Conservation (phyloP, 768 basidiomycete species). For the Kwoniella dendrophila region DNA sequence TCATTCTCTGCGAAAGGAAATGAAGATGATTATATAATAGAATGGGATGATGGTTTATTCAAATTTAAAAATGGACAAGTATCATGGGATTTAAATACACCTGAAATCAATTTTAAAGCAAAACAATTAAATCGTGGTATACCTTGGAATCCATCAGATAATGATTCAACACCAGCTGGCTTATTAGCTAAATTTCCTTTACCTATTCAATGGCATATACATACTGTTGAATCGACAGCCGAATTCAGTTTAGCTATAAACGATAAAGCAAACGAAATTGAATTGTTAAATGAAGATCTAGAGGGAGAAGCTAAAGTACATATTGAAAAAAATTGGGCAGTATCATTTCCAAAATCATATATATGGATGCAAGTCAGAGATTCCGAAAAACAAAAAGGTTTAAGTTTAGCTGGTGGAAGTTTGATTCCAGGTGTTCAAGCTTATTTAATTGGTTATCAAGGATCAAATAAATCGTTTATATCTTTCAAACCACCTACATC, state of each 20-base stretch:
- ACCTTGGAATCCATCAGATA: constrained; percentile 31
- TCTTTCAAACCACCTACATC: constrained; percentile 34
- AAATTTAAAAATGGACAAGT: constrained; percentile 20
- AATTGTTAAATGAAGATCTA: constrained; percentile 1
- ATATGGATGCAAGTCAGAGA: constrained; percentile 42
- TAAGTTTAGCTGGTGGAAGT: constrained; percentile 35
- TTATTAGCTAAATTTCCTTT: constrained; percentile 30
- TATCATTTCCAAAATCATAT: constrained; percentile 36
- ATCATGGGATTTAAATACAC: constrained; percentile 18
- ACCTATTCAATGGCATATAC: constrained; percentile 48
- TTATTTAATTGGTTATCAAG: constrained; percentile 40
- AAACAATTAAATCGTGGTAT: constrained; percentile 7
- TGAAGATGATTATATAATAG: constrained; percentile 19
- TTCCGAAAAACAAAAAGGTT: constrained; percentile 12
- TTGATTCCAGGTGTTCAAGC: constrained; percentile 36
- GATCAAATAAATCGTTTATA: background rate
- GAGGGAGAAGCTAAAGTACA: constrained; percentile 30
- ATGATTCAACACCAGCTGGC: constrained; percentile 36
- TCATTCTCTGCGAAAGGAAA: no score
- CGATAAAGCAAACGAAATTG: constrained; percentile 2
- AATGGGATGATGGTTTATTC: constrained; percentile 34
- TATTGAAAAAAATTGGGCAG: constrained; percentile 45
- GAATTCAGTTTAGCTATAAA: constrained; percentile 14
- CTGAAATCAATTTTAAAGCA: constrained; percentile 17
- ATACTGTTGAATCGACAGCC: constrained; percentile 30